Evolutionary conservation across 805 yeast species (phyloP).

Genomic region (Teunomyces kruisii): DNA sequence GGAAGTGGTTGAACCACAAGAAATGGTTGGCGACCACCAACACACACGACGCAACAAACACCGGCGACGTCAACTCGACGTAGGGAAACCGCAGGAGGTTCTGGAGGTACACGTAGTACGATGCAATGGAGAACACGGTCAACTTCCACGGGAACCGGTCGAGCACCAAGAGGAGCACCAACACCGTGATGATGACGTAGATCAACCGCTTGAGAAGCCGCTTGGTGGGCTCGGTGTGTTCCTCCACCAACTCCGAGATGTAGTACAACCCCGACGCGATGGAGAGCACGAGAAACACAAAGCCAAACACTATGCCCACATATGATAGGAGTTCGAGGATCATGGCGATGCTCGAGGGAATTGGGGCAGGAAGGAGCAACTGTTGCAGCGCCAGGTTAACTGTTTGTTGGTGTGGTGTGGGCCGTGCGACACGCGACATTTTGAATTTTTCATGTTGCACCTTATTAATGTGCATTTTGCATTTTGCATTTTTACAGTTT

Average conservation of each 20-base stretch:
- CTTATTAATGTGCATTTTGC: too few relatives aligned
- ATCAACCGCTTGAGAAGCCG: constrained; percentile 65
- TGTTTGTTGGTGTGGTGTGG: too few relatives aligned
- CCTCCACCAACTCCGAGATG: constrained; percentile 89
- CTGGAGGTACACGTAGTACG: constrained; percentile 73
- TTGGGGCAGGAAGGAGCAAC: too few relatives aligned
- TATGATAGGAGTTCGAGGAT: constrained; percentile 40
- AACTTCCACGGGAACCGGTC: constrained; percentile 80
- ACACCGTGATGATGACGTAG: constrained; percentile 54
- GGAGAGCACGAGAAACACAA: constrained; percentile 43
- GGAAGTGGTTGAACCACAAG: constrained; percentile 86
- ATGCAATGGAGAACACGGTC: constrained; percentile 63
- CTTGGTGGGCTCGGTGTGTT: constrained; percentile 83
- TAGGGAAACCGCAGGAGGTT: constrained; percentile 83
- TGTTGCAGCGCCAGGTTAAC: too few relatives aligned
- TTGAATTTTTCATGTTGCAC: too few relatives aligned
- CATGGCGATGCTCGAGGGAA: too few relatives aligned
- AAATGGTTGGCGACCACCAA: constrained; percentile 80
- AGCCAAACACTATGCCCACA: constrained; percentile 38
- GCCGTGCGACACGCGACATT: constrained; percentile 1
- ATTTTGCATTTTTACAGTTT: too few relatives aligned
- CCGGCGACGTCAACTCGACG: constrained; percentile 69
- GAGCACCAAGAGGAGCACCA: constrained; percentile 59
- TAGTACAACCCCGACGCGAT: constrained; percentile 92
- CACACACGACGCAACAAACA: constrained; percentile 67